A percentile compares a stretch with the other conserved stretches of the same genome.
Conservation (phyloP, 441 rosid species). For the Hura crepitans region DNA sequence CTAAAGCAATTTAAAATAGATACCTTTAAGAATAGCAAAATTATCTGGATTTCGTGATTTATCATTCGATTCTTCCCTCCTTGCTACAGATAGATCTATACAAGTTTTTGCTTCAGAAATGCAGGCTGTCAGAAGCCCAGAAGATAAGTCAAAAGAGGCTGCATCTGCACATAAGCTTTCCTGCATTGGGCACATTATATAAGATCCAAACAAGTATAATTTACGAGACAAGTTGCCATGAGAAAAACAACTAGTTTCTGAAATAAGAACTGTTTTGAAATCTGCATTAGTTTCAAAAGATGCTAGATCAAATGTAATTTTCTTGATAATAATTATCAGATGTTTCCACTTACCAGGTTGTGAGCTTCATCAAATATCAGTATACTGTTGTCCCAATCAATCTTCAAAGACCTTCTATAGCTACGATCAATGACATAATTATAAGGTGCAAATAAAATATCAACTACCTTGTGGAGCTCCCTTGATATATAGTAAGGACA, state of each 20-base stretch:
- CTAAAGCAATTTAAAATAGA: conserved; percentile 14
- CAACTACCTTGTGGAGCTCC: conserved; percentile 85
- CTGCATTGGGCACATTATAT: conserved; percentile 40
- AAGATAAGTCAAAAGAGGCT: conserved; percentile 88
- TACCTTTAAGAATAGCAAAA: conserved; percentile 94
- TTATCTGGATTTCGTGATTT: conserved; percentile 70
- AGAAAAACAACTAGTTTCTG: background rate
- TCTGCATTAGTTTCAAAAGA: background rate
- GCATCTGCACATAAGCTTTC: conserved; percentile 94
- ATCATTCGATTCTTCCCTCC: conserved; percentile 69
- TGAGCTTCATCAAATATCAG: conserved; percentile 98
- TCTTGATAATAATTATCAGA: conserved; percentile 13
- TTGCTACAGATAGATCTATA: conserved; percentile 57
- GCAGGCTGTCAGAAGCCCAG: conserved; percentile 75
- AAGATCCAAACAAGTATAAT: conserved; percentile 20
- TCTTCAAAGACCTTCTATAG: conserved; percentile 51
- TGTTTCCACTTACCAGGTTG: conserved; percentile 69
- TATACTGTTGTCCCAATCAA: conserved; percentile 65
- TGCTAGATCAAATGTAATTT: background rate
- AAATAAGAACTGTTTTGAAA: conserved; percentile 8
- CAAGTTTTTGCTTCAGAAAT: conserved; percentile 85
- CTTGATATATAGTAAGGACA: conserved; percentile 84
- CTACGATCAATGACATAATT: conserved; percentile 81
- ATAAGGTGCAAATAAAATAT: conserved; percentile 86
- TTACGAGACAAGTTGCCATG: conserved; percentile 3